A percentile compares a stretch with the other conserved stretches of the same genome.
These are phyloP conservation scores for Chytridium lagenaria DNA, from an alignment of 371 early-diverging fungal species.

Conservation along the genomic window DNA sequence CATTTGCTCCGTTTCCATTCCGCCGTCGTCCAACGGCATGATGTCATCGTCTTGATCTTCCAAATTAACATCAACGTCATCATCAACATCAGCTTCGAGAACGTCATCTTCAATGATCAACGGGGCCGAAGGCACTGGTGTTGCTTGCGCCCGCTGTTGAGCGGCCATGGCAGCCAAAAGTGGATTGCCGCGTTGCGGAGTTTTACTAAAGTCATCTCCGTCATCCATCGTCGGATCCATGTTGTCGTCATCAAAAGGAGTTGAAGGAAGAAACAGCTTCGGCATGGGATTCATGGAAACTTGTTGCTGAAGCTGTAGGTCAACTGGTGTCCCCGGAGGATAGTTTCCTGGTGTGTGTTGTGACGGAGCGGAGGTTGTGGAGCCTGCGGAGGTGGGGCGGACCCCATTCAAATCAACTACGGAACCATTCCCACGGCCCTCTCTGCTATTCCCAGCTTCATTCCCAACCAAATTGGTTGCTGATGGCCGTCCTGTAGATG, in stretches of 20 bases:
- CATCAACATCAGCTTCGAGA: not conserved
- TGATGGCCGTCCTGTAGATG: no score
- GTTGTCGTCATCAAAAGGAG: not conserved
- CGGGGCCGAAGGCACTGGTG: not conserved
- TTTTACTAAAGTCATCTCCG: not conserved
- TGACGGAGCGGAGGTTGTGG: no score
- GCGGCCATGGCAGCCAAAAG: not conserved
- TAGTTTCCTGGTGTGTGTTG: not conserved
- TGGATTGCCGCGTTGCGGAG: not conserved
- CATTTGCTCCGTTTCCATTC: not conserved
- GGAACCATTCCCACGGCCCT: no score
- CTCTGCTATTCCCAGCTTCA: no score
- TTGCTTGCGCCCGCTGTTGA: not conserved
- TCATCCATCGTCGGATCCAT: not conserved
- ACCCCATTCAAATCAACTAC: no score
- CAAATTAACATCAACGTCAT: not conserved
- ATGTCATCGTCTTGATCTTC: not conserved
- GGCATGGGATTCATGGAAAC: not conserved
- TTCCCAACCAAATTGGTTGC: no score
- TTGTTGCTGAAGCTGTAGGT: not conserved
- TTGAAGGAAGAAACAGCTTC: constrained; percentile 1
- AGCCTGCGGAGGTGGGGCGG: no score
- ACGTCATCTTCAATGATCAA: not conserved
- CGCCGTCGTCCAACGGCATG: not conserved
- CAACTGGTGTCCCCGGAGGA: not conserved